Base-by-base conservation (phyloP, 2,329 filamentous ascomycete genomes). In the Ophiosphaerella herpotricha region DNA sequence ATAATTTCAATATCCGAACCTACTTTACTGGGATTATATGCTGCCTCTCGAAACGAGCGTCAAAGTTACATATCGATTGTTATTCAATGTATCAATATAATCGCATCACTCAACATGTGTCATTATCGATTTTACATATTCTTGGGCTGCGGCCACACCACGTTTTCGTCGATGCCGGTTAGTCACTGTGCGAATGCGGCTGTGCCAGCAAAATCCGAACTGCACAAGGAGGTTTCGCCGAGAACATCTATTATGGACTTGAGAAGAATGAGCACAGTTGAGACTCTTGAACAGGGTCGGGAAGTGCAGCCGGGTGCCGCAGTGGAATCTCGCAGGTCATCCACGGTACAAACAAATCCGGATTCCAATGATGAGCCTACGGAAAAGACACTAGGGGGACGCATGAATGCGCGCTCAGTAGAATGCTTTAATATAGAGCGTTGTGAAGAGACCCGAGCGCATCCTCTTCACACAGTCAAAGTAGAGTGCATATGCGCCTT, bases 51-150 rank as follows among this genome's bases (percentile, higher is more conserved):
- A 11, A 21, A 38, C 11, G 7, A 8, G 26, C 26, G 26, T 29
- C 26, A 8, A 8, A 29, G 6, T 29, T 29, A 11, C 26, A 7
- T 29, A 29, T 29, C 26, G 11, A 7, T 29, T 3, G 26, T 29
- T 29, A 29, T 29, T 29, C 38, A 35, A 47, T 47, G 44, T 41
- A 31, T 41, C 44, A 35, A 37, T 18, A 26, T 12, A 33, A 32
- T 26, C 7, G 13, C 23, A 21, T 29, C 32, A 7, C 21, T 40
- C 44, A 37, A 35, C n/a, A 78, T 78, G 75, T 78, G 76, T 63
- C 75, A 73, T 55, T 74, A 78, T 57, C 70, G 65, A 34, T 67
- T 75, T 29, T 71, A 67, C 60, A 72, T 78, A 49, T 78, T 75
- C 60, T 51, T 69, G 7, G 68, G 64, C 29, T 78, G 76, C 62